Conservation (phyloP, 2,329 filamentous ascomycete species). For the Diatrype stigma region DNA sequence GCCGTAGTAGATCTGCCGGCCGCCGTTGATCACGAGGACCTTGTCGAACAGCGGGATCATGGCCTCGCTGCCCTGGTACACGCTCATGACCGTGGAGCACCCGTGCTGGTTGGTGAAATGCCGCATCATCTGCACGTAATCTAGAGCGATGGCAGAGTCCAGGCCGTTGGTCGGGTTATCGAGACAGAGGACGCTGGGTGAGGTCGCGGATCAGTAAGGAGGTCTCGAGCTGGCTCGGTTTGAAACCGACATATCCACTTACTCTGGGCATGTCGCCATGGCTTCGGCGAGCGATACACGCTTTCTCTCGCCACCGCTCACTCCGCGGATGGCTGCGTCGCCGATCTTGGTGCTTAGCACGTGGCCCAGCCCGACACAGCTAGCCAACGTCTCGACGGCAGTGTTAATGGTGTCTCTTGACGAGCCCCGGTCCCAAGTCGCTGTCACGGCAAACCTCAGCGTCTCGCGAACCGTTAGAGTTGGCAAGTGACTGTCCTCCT, state of each 20-base stretch:
- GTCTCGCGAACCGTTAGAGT: too few species aligned
- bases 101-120: constrained; percentile 28
- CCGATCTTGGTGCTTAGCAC: constrained; percentile 69
- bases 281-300: constrained; percentile 62
- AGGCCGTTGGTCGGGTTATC: constrained; percentile 70
- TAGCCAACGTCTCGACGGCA: constrained; percentile 67
- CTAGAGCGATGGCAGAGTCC: constrained; percentile 68
- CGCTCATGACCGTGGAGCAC: constrained; percentile 38
- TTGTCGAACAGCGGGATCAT: constrained; percentile 61
- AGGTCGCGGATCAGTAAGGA: constrained; percentile 52
- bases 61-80: constrained; percentile 64
- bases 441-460: too few species aligned
- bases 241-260: too few species aligned
- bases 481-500: too few species aligned
- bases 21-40: constrained; percentile 52
- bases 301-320: constrained; percentile 67
- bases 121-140: constrained; percentile 66
- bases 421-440: too few species aligned
- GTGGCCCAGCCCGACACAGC: constrained; percentile 64
- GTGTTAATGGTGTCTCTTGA: too few species aligned
- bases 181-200: constrained; percentile 49
- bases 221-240: too few species aligned
- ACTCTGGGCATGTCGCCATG: too few species aligned
- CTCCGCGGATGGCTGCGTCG: constrained; percentile 69
- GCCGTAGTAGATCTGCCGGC: constrained; percentile 59